These are phyloP conservation scores for Musa beccarii DNA, from an alignment of 176 grass and related monocot genomes.

Conservation along the genomic window DNA sequence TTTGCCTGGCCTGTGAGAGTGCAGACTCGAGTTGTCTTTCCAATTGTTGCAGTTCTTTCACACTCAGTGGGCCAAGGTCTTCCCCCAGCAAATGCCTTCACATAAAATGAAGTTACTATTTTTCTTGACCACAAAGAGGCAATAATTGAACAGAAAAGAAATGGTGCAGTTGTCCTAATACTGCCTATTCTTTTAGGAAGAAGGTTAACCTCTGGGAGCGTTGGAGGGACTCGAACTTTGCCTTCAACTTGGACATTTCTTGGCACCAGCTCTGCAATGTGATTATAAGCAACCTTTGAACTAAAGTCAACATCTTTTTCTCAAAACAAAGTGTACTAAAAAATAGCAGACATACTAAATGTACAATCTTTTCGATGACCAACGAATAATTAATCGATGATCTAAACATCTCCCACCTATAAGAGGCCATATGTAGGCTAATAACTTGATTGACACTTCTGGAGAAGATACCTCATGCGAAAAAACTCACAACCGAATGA, in stretches of 20 bases:
- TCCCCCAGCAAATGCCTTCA: constrained; percentile 95
- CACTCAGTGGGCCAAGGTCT: constrained; percentile 82
- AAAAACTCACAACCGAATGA: no score
- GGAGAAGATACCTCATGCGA: no score
- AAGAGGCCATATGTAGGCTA: no score
- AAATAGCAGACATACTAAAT: no score
- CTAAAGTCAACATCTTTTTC: no score
- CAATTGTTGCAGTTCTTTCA: constrained; percentile 89
- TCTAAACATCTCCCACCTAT: no score
- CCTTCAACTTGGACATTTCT: constrained; percentile 91
- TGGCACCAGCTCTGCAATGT: constrained; percentile 58
- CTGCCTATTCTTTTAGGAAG: background rate
- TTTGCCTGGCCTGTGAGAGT: constrained; percentile 70
- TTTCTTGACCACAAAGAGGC: background rate
- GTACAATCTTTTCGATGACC: no score
- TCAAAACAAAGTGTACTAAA: no score
- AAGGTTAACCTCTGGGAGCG: constrained; percentile 63
- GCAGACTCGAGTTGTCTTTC: constrained; percentile 87
- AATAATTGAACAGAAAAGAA: background rate
- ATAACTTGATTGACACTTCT: no score
- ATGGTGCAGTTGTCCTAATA: background rate
- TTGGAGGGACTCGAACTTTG: constrained; percentile 79
- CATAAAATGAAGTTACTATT: background rate
- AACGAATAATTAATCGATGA: no score
- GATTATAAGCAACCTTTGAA: no score